phyloP scores from a whole-genome alignment of 2,329 filamentous ascomycete genomes.

The Aspergillus glaucus region DNA sequence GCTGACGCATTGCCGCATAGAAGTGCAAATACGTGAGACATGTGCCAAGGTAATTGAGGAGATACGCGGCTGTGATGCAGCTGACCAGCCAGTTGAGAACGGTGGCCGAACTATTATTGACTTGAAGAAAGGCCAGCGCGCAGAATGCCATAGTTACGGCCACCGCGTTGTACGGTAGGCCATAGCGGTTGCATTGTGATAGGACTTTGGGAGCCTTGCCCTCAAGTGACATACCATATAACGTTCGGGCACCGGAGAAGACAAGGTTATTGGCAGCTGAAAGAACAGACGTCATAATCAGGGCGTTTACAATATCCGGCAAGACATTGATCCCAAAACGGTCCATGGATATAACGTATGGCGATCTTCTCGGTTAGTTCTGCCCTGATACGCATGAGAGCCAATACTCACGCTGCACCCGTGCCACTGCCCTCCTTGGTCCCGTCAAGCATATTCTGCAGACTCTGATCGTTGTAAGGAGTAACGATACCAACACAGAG shows the following conservation, averaged over 20 bases:
- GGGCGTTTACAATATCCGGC: slow-evolving; percentile 63
- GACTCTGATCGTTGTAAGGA: slow-evolving; percentile 56
- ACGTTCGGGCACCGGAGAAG: slow-evolving; percentile 58
- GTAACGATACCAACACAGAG: slow-evolving; percentile 64
- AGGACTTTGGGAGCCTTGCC: slow-evolving; percentile 49
- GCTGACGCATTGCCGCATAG: slow-evolving; percentile 57
- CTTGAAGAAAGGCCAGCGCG: slow-evolving; percentile 65
- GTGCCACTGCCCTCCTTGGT: slow-evolving; percentile 36
- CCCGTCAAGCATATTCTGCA: slow-evolving; percentile 49
- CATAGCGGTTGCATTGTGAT: slow-evolving; percentile 49
- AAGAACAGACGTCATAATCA: slow-evolving; percentile 60
- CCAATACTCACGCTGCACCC: slow-evolving; percentile 47
- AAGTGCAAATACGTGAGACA: slow-evolving; percentile 65
- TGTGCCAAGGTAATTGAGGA: slow-evolving; percentile 47
- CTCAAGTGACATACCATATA: slow-evolving; percentile 60
- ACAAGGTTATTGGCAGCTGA: slow-evolving; percentile 58
- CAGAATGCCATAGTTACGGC: slow-evolving; percentile 57
- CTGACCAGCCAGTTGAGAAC: slow-evolving; percentile 48
- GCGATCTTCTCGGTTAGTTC: slow-evolving; percentile 35
- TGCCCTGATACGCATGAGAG: neutral
- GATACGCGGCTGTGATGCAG: slow-evolving; percentile 21
- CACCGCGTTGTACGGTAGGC: slow-evolving; percentile 67
- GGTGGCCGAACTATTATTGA: slow-evolving; percentile 55
- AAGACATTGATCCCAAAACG: slow-evolving; percentile 55
- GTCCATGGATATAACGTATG: slow-evolving; percentile 61